phyloP scores from a whole-genome alignment of 345 rosid genomes.

The Corymbia maculata region DNA sequence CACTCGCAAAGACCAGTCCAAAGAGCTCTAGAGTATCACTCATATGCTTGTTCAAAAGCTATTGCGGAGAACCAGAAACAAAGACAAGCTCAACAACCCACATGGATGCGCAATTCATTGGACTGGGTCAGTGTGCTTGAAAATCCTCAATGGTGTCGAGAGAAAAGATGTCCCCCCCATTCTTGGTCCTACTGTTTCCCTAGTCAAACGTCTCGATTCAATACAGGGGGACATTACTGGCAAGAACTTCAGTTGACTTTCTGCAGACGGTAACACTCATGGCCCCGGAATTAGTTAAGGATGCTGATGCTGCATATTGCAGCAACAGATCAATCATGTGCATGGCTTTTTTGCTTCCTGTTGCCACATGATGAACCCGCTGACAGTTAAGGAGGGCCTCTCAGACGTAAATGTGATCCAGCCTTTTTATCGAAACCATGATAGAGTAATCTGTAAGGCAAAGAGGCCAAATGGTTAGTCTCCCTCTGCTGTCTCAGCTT shows the following conservation, averaged over 20 bases:
- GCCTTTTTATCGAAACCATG: not conserved
- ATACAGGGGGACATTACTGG: not conserved
- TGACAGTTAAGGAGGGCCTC: not conserved
- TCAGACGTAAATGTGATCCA: not conserved
- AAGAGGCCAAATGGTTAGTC: not conserved
- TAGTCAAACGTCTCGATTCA: not conserved
- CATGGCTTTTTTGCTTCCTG: not conserved
- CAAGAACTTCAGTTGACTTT: not conserved
- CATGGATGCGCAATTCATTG: not conserved
- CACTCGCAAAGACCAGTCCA: not conserved
- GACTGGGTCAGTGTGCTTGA: not conserved
- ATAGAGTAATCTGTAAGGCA: not conserved
- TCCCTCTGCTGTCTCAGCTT: not conserved
- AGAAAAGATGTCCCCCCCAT: not conserved
- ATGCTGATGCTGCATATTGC: not conserved
- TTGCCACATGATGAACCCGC: not conserved
- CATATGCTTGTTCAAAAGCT: not conserved
- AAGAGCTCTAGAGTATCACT: not conserved
- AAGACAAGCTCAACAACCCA: not conserved
- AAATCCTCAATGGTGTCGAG: not conserved
- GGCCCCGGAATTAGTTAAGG: not conserved
- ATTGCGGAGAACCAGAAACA: not conserved
- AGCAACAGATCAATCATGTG: not conserved
- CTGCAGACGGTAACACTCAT: not conserved
- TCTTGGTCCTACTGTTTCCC: not conserved